Evolutionary conservation across 352 stramenopile genomes (phyloP).

Genomic region (Globisporangium barbulae): DNA sequence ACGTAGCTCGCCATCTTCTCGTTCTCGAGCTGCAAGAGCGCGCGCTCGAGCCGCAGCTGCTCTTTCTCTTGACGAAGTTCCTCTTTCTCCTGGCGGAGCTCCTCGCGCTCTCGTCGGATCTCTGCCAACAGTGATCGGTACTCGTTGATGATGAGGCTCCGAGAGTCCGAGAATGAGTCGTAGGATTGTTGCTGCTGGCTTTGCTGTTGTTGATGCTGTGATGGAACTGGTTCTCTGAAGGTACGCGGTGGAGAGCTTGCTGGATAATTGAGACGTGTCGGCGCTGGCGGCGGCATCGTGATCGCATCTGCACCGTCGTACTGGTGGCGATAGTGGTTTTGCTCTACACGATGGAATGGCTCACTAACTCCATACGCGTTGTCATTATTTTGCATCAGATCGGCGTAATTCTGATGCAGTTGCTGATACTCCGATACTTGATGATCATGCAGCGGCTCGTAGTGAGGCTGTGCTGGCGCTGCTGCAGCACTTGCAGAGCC

Average conservation of each 20-base stretch:
- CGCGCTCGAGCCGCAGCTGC: slow-evolving; percentile 63
- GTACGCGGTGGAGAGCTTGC: slow-evolving; percentile 1
- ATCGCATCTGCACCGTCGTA: neutral
- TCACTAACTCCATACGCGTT: neutral
- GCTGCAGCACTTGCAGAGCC: neutral
- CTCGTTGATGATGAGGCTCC: slow-evolving; percentile 43
- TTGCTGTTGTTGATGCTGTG: slow-evolving; percentile 17
- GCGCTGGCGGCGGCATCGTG: slow-evolving; percentile 24
- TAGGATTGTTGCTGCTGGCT: slow-evolving; percentile 18
- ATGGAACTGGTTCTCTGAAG: slow-evolving; percentile 11
- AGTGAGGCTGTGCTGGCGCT: slow-evolving; percentile 13
- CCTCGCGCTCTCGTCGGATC: slow-evolving; percentile 71
- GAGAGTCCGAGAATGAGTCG: slow-evolving; percentile 8
- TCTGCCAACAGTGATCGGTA: slow-evolving; percentile 62
- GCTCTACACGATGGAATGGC: neutral
- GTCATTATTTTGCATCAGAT: neutral
- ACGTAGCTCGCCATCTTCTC: slow-evolving; percentile 66
- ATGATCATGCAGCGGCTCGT: neutral
- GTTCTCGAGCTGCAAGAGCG: slow-evolving; percentile 69
- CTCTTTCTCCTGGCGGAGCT: slow-evolving; percentile 66
- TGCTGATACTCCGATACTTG: slow-evolving; percentile 17
- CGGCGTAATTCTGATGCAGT: slow-evolving; percentile 9
- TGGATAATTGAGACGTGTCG: slow-evolving; percentile 6
- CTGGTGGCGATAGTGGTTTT: neutral
- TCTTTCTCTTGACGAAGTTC: slow-evolving; percentile 67